These are phyloP conservation scores for Alternaria atra DNA, from an alignment of 2,329 filamentous ascomycete species.

Conservation along the genomic window DNA sequence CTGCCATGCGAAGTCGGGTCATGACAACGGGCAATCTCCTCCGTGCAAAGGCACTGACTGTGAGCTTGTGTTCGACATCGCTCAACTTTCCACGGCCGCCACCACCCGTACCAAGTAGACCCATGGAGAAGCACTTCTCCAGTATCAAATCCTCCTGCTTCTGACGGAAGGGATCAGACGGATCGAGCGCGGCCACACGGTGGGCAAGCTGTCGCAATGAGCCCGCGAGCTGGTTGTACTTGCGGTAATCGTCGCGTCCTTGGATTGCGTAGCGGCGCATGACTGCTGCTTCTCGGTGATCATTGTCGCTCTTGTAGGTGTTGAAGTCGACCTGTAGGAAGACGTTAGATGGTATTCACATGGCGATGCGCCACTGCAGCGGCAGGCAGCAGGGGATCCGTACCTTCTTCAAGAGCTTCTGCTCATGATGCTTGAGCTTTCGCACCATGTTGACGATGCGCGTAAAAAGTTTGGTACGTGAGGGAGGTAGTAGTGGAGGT, in stretches of 20 bases:
- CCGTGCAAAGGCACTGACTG: conserved; percentile 87
- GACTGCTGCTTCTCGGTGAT: conserved; percentile 83
- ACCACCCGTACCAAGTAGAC: conserved; percentile 77
- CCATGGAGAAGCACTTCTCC: conserved; percentile 93
- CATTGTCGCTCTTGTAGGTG: conserved; percentile 87
- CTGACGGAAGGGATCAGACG: conserved; percentile 78
- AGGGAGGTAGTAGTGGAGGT: neutral
- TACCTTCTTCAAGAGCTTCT: conserved; percentile 82
- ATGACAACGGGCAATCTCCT: conserved; percentile 87
- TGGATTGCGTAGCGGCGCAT: conserved; percentile 90
- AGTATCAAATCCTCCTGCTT: conserved; percentile 89
- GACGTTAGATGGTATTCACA: neutral
- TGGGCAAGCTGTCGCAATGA: conserved; percentile 91
- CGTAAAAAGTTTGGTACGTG: neutral
- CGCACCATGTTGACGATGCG: conserved; percentile 74
- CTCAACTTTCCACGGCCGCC: conserved; percentile 68
- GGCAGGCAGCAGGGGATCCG: neutral
- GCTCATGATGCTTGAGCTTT: conserved; percentile 92
- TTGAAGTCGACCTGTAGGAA: conserved; percentile 78
- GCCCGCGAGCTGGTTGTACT: conserved; percentile 58
- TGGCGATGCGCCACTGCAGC: neutral
- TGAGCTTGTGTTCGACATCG: conserved; percentile 83
- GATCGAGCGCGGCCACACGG: conserved; percentile 80
- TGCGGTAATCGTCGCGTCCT: conserved; percentile 79
- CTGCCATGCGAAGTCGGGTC: conserved; percentile 89